Conservation (phyloP, 2,329 filamentous ascomycete species). For the Lachnellula arida region DNA sequence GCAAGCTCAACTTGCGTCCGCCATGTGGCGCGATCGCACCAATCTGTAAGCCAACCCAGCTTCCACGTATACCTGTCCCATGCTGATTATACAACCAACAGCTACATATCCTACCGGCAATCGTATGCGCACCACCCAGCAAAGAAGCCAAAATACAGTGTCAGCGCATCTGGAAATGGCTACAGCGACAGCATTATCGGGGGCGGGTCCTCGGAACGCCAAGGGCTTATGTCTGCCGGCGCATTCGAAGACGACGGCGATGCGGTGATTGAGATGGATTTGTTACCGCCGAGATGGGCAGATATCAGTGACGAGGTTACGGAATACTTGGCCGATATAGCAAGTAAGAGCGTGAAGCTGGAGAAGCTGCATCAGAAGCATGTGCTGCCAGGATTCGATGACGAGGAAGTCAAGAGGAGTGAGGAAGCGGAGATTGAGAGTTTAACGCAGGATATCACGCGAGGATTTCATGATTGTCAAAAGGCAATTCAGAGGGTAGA, state of each 20-base stretch:
- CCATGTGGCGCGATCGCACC: conserved; percentile 98
- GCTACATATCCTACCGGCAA: conserved; percentile 98
- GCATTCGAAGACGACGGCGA: conserved; percentile 84
- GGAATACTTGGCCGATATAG: conserved; percentile 74
- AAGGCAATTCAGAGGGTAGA: conserved; percentile 84
- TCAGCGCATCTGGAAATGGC: conserved; percentile 42
- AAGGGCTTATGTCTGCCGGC: conserved; percentile 77
- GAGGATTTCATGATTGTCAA: conserved; percentile 85
- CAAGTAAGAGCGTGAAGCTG: conserved; percentile 75
- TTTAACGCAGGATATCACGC: conserved; percentile 86
- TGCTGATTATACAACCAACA: conserved; percentile 38
- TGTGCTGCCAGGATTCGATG: conserved; percentile 92
- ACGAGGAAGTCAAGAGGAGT: conserved; percentile 79
- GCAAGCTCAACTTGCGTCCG: conserved; percentile 37
- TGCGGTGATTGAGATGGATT: conserved; percentile 96
- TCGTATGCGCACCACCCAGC: conserved; percentile 93
- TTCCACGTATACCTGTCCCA: conserved; percentile 20
- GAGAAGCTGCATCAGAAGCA: conserved; percentile 97
- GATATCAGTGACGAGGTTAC: conserved; percentile 92
- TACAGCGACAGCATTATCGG: conserved; percentile 56
- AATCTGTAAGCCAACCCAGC: conserved; percentile 67
- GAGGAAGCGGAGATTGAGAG: conserved; percentile 89
- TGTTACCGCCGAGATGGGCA: conserved; percentile 91
- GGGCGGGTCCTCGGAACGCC: conserved; percentile 53
- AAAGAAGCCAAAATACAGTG: conserved; percentile 69